phyloP scores from a whole-genome alignment of 2,329 filamentous ascomycete species.

The Fusarium compactum region DNA sequence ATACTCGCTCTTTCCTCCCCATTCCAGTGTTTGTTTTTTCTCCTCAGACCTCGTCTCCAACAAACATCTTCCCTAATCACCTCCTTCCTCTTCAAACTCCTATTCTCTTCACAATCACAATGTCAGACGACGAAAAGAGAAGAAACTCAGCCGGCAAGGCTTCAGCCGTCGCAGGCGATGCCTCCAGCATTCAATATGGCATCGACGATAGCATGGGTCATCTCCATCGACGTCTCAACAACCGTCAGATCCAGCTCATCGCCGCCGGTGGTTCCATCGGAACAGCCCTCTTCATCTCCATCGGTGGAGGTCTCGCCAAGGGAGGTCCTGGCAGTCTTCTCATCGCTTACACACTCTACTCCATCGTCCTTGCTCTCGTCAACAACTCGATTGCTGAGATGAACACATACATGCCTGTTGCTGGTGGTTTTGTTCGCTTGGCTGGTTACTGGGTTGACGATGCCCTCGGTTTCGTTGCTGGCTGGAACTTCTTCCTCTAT shows the following conservation, averaged over 20 bases:
- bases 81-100: neutral
- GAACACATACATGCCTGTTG: slow-evolving; percentile 38
- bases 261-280: slow-evolving; percentile 39
- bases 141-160: slow-evolving; percentile 11
- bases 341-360: slow-evolving; percentile 29
- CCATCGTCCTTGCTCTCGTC: slow-evolving; percentile 30
- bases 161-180: slow-evolving; percentile 16
- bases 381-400: slow-evolving; percentile 40
- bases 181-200: slow-evolving; percentile 8
- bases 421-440: slow-evolving; percentile 34
- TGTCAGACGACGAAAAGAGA: slow-evolving; percentile 39
- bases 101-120: slow-evolving; percentile 4
- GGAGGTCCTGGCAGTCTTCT: slow-evolving; percentile 33
- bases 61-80: neutral
- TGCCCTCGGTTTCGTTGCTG: slow-evolving; percentile 32
- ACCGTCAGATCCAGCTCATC: slow-evolving; percentile 48
- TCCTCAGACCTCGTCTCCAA: slow-evolving; percentile 7
- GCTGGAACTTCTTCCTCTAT: slow-evolving; percentile 49
- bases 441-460: slow-evolving; percentile 39
- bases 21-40: neutral
- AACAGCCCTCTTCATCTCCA: slow-evolving; percentile 41
- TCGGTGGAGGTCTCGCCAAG: slow-evolving; percentile 38
- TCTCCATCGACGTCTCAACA: slow-evolving; percentile 35
- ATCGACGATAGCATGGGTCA: slow-evolving; percentile 28
- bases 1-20: slow-evolving; percentile 12